Percentiles rank a stretch among this genome's conserved stretches.
Conservation (phyloP, 2,329 filamentous ascomycete species). For the Hymenoscyphus fraxineus region DNA sequence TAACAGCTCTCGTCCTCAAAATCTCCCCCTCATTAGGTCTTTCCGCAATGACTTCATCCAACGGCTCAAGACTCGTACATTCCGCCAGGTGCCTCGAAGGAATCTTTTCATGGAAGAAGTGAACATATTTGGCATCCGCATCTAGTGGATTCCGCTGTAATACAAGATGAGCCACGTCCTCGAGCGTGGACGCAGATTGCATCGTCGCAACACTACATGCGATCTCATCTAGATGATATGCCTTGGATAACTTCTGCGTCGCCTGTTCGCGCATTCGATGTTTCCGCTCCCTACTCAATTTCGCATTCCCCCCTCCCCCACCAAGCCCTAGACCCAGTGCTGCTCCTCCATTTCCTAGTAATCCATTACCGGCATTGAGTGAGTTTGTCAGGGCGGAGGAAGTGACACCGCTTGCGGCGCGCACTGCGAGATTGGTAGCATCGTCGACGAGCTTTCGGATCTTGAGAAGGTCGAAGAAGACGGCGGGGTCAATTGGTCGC, state of each 20-base stretch:
- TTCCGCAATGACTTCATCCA: conserved; percentile 65
- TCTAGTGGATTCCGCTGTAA: conserved; percentile 66
- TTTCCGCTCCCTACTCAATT: conserved; percentile 71
- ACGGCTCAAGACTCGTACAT: conserved; percentile 61
- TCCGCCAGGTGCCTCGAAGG: conserved; percentile 69
- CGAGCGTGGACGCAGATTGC: conserved; percentile 73
- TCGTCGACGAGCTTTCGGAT: conserved; percentile 77
- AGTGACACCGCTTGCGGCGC: conserved; percentile 70
- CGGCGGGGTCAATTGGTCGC: conserved; percentile 71
- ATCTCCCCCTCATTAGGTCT: conserved; percentile 62
- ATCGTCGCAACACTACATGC: conserved; percentile 79
- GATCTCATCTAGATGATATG: conserved; percentile 79
- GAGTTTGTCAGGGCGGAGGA: conserved; percentile 59
- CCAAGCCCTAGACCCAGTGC: conserved; percentile 56
- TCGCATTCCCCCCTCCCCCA: conserved; percentile 55
- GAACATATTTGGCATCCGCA: conserved; percentile 77
- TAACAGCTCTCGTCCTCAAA: conserved; percentile 68
- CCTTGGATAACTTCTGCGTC: conserved; percentile 70
- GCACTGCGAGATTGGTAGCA: conserved; percentile 71
- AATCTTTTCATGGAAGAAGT: conserved; percentile 91
- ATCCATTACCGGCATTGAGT: conserved; percentile 47
- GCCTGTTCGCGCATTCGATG: conserved; percentile 78
- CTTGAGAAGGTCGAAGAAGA: conserved; percentile 81
- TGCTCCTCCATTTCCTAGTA: conserved; percentile 44
- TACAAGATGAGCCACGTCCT: conserved; percentile 71